Percentiles rank a stretch among this genome's conserved stretches.
These are phyloP conservation scores for Lachnellula hyalina DNA, from an alignment of 2,329 filamentous ascomycete species.

Conservation along the genomic window DNA sequence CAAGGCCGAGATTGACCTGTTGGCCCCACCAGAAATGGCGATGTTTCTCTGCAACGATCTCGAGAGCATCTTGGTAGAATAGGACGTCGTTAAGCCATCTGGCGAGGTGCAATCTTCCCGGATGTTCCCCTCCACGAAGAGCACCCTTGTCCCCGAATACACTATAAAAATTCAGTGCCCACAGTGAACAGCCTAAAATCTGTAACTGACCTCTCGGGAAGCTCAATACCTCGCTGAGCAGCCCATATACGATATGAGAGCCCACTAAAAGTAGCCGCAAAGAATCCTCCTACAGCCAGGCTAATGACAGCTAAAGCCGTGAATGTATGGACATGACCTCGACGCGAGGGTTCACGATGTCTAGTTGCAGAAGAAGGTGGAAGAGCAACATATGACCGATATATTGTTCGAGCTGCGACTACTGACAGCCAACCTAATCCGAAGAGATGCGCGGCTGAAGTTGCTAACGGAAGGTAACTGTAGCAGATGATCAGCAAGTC, in stretches of 20 bases:
- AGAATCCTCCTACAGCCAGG: constrained; percentile 39
- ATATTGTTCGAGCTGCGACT: constrained; percentile 21
- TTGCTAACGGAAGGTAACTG: background rate
- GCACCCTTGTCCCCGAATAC: constrained; percentile 29
- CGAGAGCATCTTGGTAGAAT: constrained; percentile 35
- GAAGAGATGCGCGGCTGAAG: constrained; percentile 15
- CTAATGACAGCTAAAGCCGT: constrained; percentile 41
- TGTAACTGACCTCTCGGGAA: constrained; percentile 34
- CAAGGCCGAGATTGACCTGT: constrained; percentile 50
- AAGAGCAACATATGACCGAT: constrained; percentile 28
- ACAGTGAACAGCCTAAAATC: constrained; percentile 8
- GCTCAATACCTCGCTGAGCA: constrained; percentile 34
- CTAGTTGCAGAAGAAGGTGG: constrained; percentile 35
- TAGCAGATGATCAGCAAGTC: background rate
- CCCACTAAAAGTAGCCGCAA: constrained; percentile 38
- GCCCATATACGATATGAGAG: constrained; percentile 48
- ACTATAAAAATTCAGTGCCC: constrained; percentile 18
- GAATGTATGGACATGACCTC: constrained; percentile 35
- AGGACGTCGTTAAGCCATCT: constrained; percentile 28
- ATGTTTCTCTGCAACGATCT: constrained; percentile 49
- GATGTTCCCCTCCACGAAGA: constrained; percentile 27
- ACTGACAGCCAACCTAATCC: constrained; percentile 17
- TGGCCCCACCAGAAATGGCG: constrained; percentile 58
- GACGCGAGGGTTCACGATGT: constrained; percentile 28
- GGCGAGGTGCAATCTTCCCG: constrained; percentile 25